Evolutionary conservation across 495 filamentous ascomycete species (phyloP), one percentile per base, ranked within the genome.

Genomic region (Penicillium psychrofluorescens): DNA sequence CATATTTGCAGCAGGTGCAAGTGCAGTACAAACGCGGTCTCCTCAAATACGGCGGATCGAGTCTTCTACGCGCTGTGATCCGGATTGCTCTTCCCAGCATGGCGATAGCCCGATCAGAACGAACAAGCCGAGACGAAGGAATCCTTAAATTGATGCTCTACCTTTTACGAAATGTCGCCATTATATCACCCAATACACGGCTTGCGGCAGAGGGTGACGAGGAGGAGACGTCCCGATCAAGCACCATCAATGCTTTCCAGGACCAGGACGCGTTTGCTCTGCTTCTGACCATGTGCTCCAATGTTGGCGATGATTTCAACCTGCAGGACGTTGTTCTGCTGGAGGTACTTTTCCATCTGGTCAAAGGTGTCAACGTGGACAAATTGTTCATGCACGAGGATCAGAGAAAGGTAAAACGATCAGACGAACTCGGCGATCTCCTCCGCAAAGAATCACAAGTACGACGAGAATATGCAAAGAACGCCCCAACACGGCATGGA

Each of bases 81-180:
- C 75, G 88, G 37, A 78, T 90, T 37, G 90, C 81, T 4, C 74
- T 99, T 22, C 94, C 94, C 2, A 86, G 89, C 42, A 91, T 99
- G 74, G 88, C 87, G 9, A 53, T 86, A 28, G 74, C 84, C 5
- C 78, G 80, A 55, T 77, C 81, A 16, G 90, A 97, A 54, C 73
- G 94, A 40, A 81, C 76, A 9, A 63, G 74, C 13, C 76, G 90
- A 44, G 92, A 99, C 51, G 88, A 95, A 59, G 90, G 87, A 27
- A 91, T 96, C 46, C 92, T 99, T 51, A 92, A 90, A 53, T 74
- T 99, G 22, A 72, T 95, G 46, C 70, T 99, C 7, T 94, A 90
- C 57, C 82, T 96, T 44, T 58, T 97, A 8, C 77, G 92, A 15
- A 99, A 99, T 54, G 72, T 96, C 28, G 80, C 84, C 14, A 80